Evolutionary conservation across 306 rosid genomes (phyloP).

Genomic region (Castanea mollissima): DNA sequence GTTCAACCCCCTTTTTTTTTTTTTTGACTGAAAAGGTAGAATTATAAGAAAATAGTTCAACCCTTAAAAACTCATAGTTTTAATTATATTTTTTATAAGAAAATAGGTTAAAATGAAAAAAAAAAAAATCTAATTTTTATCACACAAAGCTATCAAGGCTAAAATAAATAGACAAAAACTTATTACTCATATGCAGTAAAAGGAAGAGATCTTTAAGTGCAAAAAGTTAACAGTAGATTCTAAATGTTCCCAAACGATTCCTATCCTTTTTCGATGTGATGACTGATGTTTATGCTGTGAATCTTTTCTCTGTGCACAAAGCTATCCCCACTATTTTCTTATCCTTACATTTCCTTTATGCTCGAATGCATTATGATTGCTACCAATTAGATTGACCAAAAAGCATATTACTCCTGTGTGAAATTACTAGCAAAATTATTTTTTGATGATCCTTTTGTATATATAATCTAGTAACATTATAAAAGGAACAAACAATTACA

Average conservation of each 20-base stretch:
- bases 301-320: neutral
- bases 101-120: too few relatives aligned
- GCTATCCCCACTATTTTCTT: neutral
- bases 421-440: constrained; percentile 6
- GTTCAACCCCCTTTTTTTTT: too few relatives aligned
- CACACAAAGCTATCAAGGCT: too few relatives aligned
- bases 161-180: too few relatives aligned
- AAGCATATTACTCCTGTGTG: constrained; percentile 1
- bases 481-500: too few relatives aligned
- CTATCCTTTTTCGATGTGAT: neutral
- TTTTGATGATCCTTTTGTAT: neutral
- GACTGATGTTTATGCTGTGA: neutral
- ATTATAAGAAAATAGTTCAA: too few relatives aligned
- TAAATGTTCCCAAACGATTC: neutral
- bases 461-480: too few relatives aligned
- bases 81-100: too few relatives aligned
- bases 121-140: too few relatives aligned
- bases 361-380: constrained; percentile 13
- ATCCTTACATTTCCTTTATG: neutral
- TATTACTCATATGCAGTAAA: too few relatives aligned
- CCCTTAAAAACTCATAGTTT: too few relatives aligned
- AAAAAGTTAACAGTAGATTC: neutral
- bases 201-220: neutral
- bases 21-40: too few relatives aligned
- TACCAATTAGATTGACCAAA: constrained; percentile 14